Conservation (phyloP, 352 stramenopile species). For the Phytophthora idaei region DNA sequence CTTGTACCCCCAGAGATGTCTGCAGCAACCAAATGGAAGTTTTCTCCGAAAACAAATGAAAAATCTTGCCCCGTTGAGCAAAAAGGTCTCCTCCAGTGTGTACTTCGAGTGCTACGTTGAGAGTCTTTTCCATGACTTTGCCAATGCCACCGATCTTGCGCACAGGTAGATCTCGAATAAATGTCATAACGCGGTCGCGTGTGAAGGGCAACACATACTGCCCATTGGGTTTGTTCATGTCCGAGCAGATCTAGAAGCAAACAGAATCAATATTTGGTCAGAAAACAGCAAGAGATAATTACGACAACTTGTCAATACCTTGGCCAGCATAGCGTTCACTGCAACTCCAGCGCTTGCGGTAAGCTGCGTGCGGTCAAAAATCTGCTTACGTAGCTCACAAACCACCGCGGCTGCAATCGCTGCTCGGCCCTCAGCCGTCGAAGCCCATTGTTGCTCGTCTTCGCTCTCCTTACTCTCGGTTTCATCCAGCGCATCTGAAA, state of each 20-base stretch:
- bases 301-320: constrained; percentile 49
- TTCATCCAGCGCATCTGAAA: constrained; percentile 9
- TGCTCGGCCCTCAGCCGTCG: constrained; percentile 21
- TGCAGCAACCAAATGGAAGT: constrained; percentile 76
- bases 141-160: constrained; percentile 96
- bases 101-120: constrained; percentile 81
- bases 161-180: constrained; percentile 87
- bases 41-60: constrained; percentile 70
- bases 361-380: constrained; percentile 88
- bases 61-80: constrained; percentile 56
- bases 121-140: constrained; percentile 95
- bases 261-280: constrained; percentile 6
- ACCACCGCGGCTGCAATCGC: constrained; percentile 70
- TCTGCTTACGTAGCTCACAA: constrained; percentile 81
- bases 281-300: neutral
- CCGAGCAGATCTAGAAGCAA: constrained; percentile 85
- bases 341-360: constrained; percentile 95
- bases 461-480: constrained; percentile 19
- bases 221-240: constrained; percentile 97
- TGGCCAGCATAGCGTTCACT: constrained; percentile 93
- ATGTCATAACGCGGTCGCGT: constrained; percentile 78
- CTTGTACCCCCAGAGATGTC: constrained; percentile 70
- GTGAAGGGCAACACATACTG: constrained; percentile 91
- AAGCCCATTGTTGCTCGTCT: constrained; percentile 7
- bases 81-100: constrained; percentile 86